Evolutionary conservation across 768 basidiomycete species (phyloP).

Genomic region (Pleurotus cornucopiae): DNA sequence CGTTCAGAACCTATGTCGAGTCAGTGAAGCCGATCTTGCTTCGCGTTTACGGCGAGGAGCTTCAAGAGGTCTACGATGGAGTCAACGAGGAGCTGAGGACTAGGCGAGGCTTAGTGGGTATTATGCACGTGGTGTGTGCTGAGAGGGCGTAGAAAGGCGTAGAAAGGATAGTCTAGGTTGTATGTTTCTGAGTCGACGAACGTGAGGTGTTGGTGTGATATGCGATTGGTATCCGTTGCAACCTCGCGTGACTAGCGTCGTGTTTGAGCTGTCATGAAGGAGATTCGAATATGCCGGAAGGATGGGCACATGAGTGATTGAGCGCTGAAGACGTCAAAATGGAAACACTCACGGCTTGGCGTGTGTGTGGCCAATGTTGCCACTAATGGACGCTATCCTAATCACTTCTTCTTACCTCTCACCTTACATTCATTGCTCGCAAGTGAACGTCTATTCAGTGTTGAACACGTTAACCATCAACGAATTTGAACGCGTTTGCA

Average conservation of each 20-base stretch:
- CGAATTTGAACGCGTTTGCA: no score
- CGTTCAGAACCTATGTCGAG: conserved; percentile 38
- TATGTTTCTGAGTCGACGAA: not conserved
- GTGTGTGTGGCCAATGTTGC: no score
- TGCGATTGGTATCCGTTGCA: no score
- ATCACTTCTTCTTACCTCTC: no score
- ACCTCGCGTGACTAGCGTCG: no score
- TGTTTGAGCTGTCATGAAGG: no score
- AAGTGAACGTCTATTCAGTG: no score
- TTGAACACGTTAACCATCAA: no score
- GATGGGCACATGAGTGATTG: not conserved
- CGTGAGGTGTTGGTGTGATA: not conserved
- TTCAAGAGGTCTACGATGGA: conserved; percentile 28
- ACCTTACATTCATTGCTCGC: no score
- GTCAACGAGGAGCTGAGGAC: conserved; percentile 42
- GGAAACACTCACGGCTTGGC: not conserved
- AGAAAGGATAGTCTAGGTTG: not conserved
- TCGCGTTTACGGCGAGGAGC: conserved; percentile 30
- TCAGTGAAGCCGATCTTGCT: conserved; percentile 46
- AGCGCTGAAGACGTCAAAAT: conserved; percentile 2
- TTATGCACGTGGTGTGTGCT: conserved; percentile 49
- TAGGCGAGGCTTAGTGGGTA: conserved; percentile 42
- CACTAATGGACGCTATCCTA: no score
- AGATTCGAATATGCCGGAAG: no score
- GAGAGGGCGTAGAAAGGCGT: not conserved